Evolutionary conservation across 2,329 filamentous ascomycete species (phyloP), one percentile per base, ranked within the genome.

Genomic region (Colletotrichum siamense): DNA sequence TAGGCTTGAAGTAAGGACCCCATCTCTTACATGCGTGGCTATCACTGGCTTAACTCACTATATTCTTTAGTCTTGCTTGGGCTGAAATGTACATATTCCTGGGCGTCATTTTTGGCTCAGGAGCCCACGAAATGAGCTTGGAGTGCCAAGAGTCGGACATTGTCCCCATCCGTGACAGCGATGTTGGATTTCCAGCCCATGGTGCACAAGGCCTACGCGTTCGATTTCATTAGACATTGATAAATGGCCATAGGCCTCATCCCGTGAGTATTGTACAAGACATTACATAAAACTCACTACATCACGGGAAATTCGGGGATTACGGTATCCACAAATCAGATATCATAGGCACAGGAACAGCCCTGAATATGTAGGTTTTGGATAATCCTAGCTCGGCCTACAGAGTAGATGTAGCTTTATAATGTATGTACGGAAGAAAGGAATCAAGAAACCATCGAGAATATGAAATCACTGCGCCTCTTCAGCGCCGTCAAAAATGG

Each of bases 401-500:
- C n/a, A 13, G 7, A 52, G n/a, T 52, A 52, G n/a, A 52, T n/a
- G 0, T 15, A 13, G 44, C n/a, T 13, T 6, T n/a, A 13, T 52
- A 63, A 36, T 34, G 59, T 22, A 63, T 30, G 59, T 32, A 2
- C 22, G 0, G 8, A 59, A 2, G 0, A 13, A 59, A 28, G 24
- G 0, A 18, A 28, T 12, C 6, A 1, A n/a, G 39, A 28, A 59
- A 0, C 15, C 5, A 28, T 59, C 24, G 9, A 63, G 12, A 63
- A 22, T 24, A 22, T 13, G n/a, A 30, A 15, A 16, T 63, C 15
- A 74, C 36, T 52, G 44, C 3, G 36, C 63, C 13, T 69, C 63
- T 30, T 76, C 63, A 5, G 65, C 71, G 16, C 61, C 74, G 1
- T 67, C 73, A n/a, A 78, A 78, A 24, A 78, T 69, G 30, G 76